Conservation (phyloP, 2,329 filamentous ascomycete genomes). For the Diaporthe citrichinensis region DNA sequence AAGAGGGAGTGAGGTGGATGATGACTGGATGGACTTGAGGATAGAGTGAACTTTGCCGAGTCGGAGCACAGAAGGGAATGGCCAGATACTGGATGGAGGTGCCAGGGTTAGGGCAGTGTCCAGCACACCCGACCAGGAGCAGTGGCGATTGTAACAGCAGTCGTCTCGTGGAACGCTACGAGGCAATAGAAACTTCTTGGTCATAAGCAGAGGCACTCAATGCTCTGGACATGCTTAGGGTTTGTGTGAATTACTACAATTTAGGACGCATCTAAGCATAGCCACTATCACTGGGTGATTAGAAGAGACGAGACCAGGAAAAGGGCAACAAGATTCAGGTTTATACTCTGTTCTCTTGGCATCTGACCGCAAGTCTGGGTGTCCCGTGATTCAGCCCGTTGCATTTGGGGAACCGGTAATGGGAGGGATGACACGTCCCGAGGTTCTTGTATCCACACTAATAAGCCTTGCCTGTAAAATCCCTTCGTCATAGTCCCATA, state of each 20-base stretch:
- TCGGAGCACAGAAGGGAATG: neutral
- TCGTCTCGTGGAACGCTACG: neutral
- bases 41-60: slow-evolving; percentile 5
- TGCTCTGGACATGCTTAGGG: neutral
- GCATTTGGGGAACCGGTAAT: neutral
- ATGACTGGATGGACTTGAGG: neutral
- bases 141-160: slow-evolving; percentile 3
- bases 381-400: slow-evolving; percentile 33
- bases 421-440: slow-evolving; percentile 37
- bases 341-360: slow-evolving; percentile 13
- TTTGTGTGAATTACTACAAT: neutral
- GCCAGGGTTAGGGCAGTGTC: slow-evolving; percentile 6
- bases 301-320: neutral
- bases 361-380: slow-evolving; percentile 25
- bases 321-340: slow-evolving; percentile 6
- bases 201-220: neutral
- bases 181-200: neutral
- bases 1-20: neutral
- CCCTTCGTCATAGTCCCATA: slow-evolving; percentile 34
- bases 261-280: neutral
- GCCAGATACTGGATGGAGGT: neutral
- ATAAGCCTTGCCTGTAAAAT: slow-evolving; percentile 39
- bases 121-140: neutral
- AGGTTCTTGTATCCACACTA: slow-evolving; percentile 36
- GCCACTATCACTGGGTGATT: neutral